Conservation (phyloP, 768 basidiomycete genomes). For the Suillus fuscotomentosus region DNA sequence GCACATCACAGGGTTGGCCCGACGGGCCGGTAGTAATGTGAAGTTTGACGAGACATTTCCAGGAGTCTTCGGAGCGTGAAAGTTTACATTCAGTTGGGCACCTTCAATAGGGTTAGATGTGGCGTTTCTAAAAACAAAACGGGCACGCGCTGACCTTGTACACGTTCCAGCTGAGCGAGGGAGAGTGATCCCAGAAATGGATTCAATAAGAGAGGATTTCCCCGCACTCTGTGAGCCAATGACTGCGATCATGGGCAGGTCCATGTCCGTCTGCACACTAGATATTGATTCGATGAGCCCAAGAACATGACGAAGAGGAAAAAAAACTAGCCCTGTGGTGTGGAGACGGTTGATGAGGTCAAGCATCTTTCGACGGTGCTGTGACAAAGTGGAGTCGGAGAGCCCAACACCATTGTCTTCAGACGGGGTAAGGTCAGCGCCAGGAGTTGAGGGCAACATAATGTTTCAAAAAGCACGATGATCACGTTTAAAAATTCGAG, state of each 20-base stretch:
- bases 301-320: neutral
- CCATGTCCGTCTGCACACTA: constrained; percentile 69
- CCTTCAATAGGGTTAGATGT: constrained; percentile 25
- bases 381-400: constrained; percentile 42
- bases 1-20: constrained; percentile 38
- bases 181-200: constrained; percentile 69
- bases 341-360: constrained; percentile 61
- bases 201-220: constrained; percentile 76
- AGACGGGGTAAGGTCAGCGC: neutral
- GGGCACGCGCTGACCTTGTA: constrained; percentile 48
- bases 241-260: constrained; percentile 72
- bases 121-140: neutral
- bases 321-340: constrained; percentile 50
- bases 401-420: constrained; percentile 45
- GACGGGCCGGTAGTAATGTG: constrained; percentile 40
- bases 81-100: constrained; percentile 61
- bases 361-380: constrained; percentile 47
- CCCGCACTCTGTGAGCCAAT: constrained; percentile 74
- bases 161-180: constrained; percentile 76
- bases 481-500: neutral
- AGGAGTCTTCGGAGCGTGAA: constrained; percentile 35
- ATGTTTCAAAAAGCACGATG: neutral
- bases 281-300: neutral
- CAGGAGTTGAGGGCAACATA: neutral
- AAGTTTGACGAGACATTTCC: constrained; percentile 53